Conservation (phyloP, 1,139 yeast genomes). For the Yamadazyma diddensiae region DNA sequence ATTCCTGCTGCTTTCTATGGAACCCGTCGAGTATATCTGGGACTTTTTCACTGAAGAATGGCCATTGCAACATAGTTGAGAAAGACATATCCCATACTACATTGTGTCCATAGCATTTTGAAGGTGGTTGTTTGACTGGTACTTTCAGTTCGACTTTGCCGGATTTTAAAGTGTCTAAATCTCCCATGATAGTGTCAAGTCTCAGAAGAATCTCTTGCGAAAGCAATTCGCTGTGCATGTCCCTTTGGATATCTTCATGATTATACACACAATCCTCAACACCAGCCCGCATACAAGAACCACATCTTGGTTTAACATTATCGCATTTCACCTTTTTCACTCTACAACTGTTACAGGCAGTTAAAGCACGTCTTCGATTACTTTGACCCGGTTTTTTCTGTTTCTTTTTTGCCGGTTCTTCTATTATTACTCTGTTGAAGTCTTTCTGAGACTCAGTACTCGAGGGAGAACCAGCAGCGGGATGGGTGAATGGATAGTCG, state of each 20-base stretch:
- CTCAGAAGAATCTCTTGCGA: slow-evolving; percentile 21
- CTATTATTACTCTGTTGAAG: slow-evolving; percentile 1
- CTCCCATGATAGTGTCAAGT: slow-evolving; percentile 29
- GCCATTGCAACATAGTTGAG: slow-evolving; percentile 27
- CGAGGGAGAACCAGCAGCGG: slow-evolving; percentile 3
- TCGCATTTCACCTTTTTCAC: slow-evolving; percentile 51
- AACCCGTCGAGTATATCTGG: slow-evolving; percentile 16
- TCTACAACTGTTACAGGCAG: slow-evolving; percentile 50
- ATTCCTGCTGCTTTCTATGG: slow-evolving; percentile 12
- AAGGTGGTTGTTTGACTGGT: neutral
- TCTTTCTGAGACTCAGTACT: slow-evolving; percentile 5
- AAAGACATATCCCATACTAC: slow-evolving; percentile 39
- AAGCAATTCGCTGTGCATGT: slow-evolving; percentile 26
- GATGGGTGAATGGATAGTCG: neutral
- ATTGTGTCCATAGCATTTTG: neutral
- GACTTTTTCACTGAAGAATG: slow-evolving; percentile 19
- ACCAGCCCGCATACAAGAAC: slow-evolving; percentile 43
- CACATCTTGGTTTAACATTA: slow-evolving; percentile 48
- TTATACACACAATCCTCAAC: slow-evolving; percentile 30
- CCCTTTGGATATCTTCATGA: slow-evolving; percentile 27
- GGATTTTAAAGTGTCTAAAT: slow-evolving; percentile 20
- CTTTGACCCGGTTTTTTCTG: slow-evolving; percentile 3
- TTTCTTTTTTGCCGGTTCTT: slow-evolving; percentile 7
- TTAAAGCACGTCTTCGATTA: slow-evolving; percentile 38
- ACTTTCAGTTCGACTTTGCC: neutral